Evolutionary conservation across 1,284 basidiomycete species (phyloP), one percentile per base, ranked within the genome.

Genomic region (Cryptococcus sp.): DNA sequence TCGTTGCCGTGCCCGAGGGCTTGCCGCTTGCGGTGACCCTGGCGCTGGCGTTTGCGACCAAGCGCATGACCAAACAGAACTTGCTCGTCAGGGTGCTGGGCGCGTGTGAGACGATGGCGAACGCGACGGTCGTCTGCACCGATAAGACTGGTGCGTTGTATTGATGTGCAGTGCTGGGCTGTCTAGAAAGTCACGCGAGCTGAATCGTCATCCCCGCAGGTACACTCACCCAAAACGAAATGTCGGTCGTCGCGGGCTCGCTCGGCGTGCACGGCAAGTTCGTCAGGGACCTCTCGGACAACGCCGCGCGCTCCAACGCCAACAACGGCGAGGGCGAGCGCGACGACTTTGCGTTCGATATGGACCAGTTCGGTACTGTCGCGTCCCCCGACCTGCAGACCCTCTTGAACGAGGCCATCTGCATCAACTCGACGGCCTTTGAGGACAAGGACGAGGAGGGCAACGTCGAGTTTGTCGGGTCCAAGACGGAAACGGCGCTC

Each of bases 41-140:
- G 44, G 95, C 96, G 0, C 82, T 98, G 23, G 91, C 95, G 0
- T 98, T 98, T 71, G 95, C 95, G 0, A 98, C 95, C 46, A 94
- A 91, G 72, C 86, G 94, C 28, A 98, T 98, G 95, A 91, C 93
- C 18, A 84, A 87, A 71, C 89, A 93, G 76, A 95, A 95, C 60
- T 81, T 98, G 0, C 85, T 98, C 47, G 95, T 98, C 18, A 91
- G 95, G 62, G 88, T 98, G 2, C 84, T 98, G 37, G 89, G 91
- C 13, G 92, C 91, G 24, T 98, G 95, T 77, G 95, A 98, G 80
- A 98, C 91, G 7, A 98, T 98, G 94, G 95, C 90, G 36, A 97
- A 98, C 72, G 90, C 93, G 13, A 95, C 88, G 21, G 94, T 97
- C 60, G 84, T 97, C 28, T 97, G 93, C 79, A 97, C 93, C 20